Base-by-base conservation (phyloP, 257 asterid species). In the Ilex aquifolium region DNA sequence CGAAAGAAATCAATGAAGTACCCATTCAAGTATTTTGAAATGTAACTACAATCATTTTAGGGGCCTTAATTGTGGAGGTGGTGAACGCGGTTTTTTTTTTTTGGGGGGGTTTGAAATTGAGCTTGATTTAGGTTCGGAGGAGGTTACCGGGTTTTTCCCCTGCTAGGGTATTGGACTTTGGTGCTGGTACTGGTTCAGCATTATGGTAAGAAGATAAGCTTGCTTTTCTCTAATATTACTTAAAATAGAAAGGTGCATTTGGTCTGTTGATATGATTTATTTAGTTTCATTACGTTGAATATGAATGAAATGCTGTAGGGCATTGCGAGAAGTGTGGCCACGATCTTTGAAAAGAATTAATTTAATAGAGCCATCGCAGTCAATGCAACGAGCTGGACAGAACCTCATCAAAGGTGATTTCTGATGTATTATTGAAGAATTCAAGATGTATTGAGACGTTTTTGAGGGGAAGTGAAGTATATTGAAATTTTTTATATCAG, bases 181-280 rank as follows among this genome's bases (percentile, higher is more conserved):
- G 99, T 69, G 95, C 99, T 5, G 99, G 99, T 74, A 85, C 99
- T 75, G 91, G 99, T 71, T 85, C 99, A 51, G 99, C 97, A 32
- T 74, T 92, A 65, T 92, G 99, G 99, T 92, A 74, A 77, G 99
- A 61, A 53, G 74, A 66, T 61, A 13, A 60, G 65, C 31, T 57
- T 40, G 27, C 52, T 31, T 44, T 42, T 42, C 12, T 42, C 7
- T 6, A 11, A 11, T 6, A 42, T 6, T 6, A 42, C 10, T 6
- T 42, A 42, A 42, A 42, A 42, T 21, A 21, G 27, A 21, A 21
- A 0, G 27, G 1, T 21, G 27, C 27, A 21, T 21, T 21, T 21
- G 27, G 27, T 21, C 27, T 21, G 27, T 21, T 21, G 27, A 21
- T 21, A 21, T 21, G 27, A 21, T 21, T 21, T 21, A 21, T 21